Percentiles rank a stretch among this genome's conserved stretches.
These are phyloP conservation scores for Leccinum aurantiacum DNA, from an alignment of 768 basidiomycete species.

Conservation along the genomic window DNA sequence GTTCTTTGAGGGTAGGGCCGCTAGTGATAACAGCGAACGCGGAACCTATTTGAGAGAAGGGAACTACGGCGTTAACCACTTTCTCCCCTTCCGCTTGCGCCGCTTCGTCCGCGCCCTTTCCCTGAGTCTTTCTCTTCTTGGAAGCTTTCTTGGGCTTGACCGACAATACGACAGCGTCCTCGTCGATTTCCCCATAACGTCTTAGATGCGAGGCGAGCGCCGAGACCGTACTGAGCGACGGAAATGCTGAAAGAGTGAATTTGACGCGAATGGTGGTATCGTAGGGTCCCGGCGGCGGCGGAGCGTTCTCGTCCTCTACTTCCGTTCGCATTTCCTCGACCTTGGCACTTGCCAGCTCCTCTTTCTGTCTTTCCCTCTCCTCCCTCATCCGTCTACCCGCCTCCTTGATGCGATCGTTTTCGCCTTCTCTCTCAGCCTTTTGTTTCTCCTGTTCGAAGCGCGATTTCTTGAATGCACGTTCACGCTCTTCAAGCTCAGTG, in stretches of 20 bases:
- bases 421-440: conserved; percentile 51
- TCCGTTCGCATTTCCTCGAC: conserved; percentile 25
- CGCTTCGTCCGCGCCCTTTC: conserved; percentile 32
- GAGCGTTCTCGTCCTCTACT: conserved; percentile 43
- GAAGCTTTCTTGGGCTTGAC: conserved; percentile 53
- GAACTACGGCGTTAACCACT: conserved; percentile 67
- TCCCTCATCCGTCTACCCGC: conserved; percentile 68
- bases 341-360: conserved; percentile 42
- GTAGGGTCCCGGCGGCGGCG: conserved; percentile 60
- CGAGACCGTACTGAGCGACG: conserved; percentile 21
- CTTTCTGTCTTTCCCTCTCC: conserved; percentile 57
- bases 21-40: conserved; percentile 76
- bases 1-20: conserved; percentile 48
- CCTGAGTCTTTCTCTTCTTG: conserved; percentile 38
- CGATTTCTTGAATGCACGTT: conserved; percentile 73
- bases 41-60: conserved; percentile 72
- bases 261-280: conserved; percentile 79
- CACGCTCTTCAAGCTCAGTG: conserved; percentile 77
- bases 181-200: conserved; percentile 64
- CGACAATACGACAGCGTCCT: conserved; percentile 63
- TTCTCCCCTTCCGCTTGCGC: conserved; percentile 45
- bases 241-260: conserved; percentile 58
- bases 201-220: conserved; percentile 43
- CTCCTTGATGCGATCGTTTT: conserved; percentile 73
- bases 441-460: conserved; percentile 61